phyloP scores from a whole-genome alignment of 1,284 basidiomycete species.

The Marasmius fiardii region DNA sequence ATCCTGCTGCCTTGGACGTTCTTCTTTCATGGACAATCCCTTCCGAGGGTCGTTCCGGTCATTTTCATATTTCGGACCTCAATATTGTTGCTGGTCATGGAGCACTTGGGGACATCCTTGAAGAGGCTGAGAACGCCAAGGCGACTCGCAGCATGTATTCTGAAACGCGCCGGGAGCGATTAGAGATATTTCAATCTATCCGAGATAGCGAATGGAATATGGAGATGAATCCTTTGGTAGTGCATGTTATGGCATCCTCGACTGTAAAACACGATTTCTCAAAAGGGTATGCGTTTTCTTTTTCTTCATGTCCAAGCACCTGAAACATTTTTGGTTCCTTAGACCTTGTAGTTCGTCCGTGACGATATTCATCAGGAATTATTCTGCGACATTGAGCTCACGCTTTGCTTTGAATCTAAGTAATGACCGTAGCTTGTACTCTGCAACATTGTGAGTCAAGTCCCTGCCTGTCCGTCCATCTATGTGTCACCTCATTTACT shows the following conservation, averaged over 20 bases:
- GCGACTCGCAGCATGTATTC: constrained; percentile 83
- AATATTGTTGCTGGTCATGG: constrained; percentile 69
- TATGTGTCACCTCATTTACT: constrained; percentile 3
- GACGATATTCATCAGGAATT: constrained; percentile 63
- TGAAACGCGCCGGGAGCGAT: constrained; percentile 76
- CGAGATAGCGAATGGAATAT: constrained; percentile 71
- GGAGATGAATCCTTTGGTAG: constrained; percentile 71
- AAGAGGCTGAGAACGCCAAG: constrained; percentile 59
- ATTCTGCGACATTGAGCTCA: constrained; percentile 56
- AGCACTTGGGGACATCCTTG: constrained; percentile 52
- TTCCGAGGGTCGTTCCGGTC: constrained; percentile 54
- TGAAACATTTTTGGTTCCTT: background rate
- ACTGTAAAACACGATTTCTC: constrained; percentile 61
- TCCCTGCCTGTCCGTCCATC: constrained; percentile 4
- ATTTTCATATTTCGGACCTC: constrained; percentile 55
- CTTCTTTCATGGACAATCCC: constrained; percentile 73
- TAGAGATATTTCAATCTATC: constrained; percentile 64
- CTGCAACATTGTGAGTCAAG: constrained; percentile 33
- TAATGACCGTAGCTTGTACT: constrained; percentile 21
- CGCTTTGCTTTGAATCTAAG: constrained; percentile 52
- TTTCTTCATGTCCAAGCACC: background rate
- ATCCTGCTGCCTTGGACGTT: constrained; percentile 70
- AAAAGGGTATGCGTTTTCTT: constrained; percentile 47
- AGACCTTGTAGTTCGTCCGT: constrained; percentile 60
- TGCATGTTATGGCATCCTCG: constrained; percentile 39